Evolutionary conservation across 176 grass and related monocot species (phyloP), one percentile per base, ranked within the genome.

Genomic region (Juncus effusus): DNA sequence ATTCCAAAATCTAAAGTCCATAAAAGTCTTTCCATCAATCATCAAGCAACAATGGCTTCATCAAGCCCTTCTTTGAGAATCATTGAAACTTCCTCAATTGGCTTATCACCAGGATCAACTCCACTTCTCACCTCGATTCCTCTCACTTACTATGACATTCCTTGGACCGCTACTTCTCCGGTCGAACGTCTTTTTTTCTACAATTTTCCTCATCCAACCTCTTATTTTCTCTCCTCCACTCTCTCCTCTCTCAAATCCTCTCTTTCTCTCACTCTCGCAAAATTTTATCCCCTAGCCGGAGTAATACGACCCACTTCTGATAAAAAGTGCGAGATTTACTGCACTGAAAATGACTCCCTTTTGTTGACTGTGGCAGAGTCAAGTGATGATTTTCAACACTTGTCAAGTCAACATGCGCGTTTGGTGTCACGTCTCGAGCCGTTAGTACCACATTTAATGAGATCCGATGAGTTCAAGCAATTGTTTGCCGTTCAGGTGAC

Each of bases 201-300:
- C 68, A 19, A 3, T 12, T 73, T 87, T 55, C 37, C 64, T 16
- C 36, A 56, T 54, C 28, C 63, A 2, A 38, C 38, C 62, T 11
- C 79, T 54, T 35, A 72, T 12, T 67, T 66, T 53, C 11, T 6
- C 36, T 51, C 13, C 2, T 35, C 51, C 75, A 19, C 79, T 80
- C 4, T 79, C 37, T 56, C 74, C 44, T 28, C 1, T 16, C 59
- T 87, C 51, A 82, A 66, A 40, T 4, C 16, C 9, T 62, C 84
- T 2, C 64, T 87, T 7, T 67, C 79, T 9, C 0, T 51, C 1
- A 54, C 71, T 2, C n/a, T 87, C 35, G 39, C 3, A 2, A 12
- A 36, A 38, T 87, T 73, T 73, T 81, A 69, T 73, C 78, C 83
- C 4, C 78, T 86, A 12, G 78, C 78, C 55, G 83, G 83, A n/a